Conservation (phyloP, 805 yeast genomes). For the Ogataea pignaliae region DNA sequence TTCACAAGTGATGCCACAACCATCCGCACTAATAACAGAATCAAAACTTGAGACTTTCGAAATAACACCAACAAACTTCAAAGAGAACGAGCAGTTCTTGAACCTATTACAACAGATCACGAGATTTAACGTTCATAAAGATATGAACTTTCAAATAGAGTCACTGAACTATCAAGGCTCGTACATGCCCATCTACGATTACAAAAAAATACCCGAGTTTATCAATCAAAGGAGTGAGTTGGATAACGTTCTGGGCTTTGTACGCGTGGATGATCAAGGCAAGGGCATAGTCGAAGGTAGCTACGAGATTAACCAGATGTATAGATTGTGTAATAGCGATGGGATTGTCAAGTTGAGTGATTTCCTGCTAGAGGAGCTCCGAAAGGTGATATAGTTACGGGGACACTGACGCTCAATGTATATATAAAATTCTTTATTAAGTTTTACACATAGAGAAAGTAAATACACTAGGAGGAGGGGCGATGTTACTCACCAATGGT, state of each 20-base stretch:
- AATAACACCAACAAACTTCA: slow-evolving; percentile 22
- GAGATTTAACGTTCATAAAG: slow-evolving; percentile 31
- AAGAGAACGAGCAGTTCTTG: slow-evolving; percentile 24
- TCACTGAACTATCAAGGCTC: slow-evolving; percentile 48
- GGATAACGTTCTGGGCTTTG: slow-evolving; percentile 68
- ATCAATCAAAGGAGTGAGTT: slow-evolving; percentile 57
- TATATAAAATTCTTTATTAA: too few species aligned
- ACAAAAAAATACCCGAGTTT: slow-evolving; percentile 57
- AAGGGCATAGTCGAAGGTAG: slow-evolving; percentile 44
- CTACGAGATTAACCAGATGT: slow-evolving; percentile 57
- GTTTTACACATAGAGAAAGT: too few species aligned
- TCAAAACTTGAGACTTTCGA: slow-evolving; percentile 1
- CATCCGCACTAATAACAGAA: neutral
- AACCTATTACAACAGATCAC: slow-evolving; percentile 21
- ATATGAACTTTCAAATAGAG: slow-evolving; percentile 52
- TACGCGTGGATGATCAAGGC: slow-evolving; percentile 52
- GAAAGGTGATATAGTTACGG: slow-evolving; percentile 7
- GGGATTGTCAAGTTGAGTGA: slow-evolving; percentile 55
- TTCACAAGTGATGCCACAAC: neutral
- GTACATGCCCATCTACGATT: slow-evolving; percentile 69
- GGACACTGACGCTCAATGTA: neutral
- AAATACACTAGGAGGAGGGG: too few species aligned
- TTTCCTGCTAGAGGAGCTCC: slow-evolving; percentile 38
- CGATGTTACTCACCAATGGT: too few species aligned
- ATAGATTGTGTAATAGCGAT: slow-evolving; percentile 44